These are phyloP conservation scores for Fusarium newnesense DNA, from an alignment of 2,329 filamentous ascomycete species.

Conservation along the genomic window DNA sequence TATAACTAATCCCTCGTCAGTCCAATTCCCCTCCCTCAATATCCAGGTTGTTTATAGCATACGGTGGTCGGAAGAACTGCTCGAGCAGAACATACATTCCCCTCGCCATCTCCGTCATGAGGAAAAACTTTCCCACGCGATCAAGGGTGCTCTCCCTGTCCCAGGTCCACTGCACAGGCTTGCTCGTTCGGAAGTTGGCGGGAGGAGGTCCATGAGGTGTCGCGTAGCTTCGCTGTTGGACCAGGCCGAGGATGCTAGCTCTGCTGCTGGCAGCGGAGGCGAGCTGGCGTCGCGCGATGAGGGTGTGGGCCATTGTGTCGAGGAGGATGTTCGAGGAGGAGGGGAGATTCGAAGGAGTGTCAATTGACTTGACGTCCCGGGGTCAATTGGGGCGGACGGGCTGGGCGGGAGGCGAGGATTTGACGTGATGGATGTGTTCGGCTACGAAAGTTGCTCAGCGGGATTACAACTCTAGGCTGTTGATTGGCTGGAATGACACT, in stretches of 20 bases:
- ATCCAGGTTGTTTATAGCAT: conserved; percentile 58
- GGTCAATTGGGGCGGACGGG: conserved; percentile 41
- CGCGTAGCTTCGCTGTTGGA: conserved; percentile 60
- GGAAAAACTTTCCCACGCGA: conserved; percentile 90
- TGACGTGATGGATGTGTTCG: conserved; percentile 45
- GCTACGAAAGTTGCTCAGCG: conserved; percentile 48
- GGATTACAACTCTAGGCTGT: conserved; percentile 53
- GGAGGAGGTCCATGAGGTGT: conserved; percentile 83
- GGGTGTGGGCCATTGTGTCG: conserved; percentile 48
- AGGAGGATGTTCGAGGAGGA: conserved; percentile 25
- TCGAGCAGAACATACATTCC: conserved; percentile 98
- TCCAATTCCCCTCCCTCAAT: background rate
- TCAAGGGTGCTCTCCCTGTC: conserved; percentile 81
- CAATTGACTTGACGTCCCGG: conserved; percentile 46
- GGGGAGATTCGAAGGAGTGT: conserved; percentile 18
- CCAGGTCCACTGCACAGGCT: conserved; percentile 82
- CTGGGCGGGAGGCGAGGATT: conserved; percentile 43
- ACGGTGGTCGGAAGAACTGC: conserved; percentile 98
- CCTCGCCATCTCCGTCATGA: conserved; percentile 93
- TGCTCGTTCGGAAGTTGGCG: conserved; percentile 80
- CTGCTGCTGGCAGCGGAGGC: conserved; percentile 38
- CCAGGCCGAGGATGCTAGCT: conserved; percentile 33
- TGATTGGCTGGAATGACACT: conserved; percentile 48
- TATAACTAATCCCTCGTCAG: conserved; percentile 74
- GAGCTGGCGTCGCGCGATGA: conserved; percentile 52